Base-by-base conservation (phyloP, 345 rosid species). In the Balakata baccata region DNA sequence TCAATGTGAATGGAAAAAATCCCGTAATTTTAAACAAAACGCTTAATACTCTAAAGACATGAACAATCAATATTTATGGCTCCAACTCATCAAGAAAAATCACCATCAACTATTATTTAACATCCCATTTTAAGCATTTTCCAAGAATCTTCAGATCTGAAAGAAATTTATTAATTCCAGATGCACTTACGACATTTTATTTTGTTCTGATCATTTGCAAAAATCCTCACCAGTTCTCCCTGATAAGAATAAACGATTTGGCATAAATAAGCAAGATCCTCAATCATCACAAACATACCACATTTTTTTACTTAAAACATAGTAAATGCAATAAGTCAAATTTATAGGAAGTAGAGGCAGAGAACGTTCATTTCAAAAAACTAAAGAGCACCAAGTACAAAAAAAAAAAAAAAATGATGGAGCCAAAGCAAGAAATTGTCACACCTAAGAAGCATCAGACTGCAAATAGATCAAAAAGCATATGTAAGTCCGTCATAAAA, bases 161-260 rank as follows among this genome's bases (percentile, higher is more conserved):
- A 52, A 58, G 22, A 39, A 7, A 61, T 25, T 56, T 61, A 70
- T 65, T 46, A 49, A 66, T 39, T 69, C 34, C 58, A 70, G n/a
- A 52, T 18, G 61, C 49, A 83, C 96, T 79, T 88, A 92, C 99
- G 98, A 74, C 98, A 95, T 81, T 79, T 91, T 66, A 92, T 92
- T 84, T 95, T 92, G 86, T 86, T 86, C 83, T 91, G 98, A 78
- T 87, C 94, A 79, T 92, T 95, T 63, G 98, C 99, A 77, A 87
- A 95, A 71, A 80, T 86, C 85, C 81, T 90, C 86, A 93, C 97
- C 75, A 91, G 84, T 34, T 93, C 98, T 49, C 98, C 97, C 98
- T 93, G 87, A 78, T 59, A 78, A 65, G 61, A 54, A 41, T 57
- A 78, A 81, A 62, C 34, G 60, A 75, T 20, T 56, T 18, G 39